A percentile compares a stretch with the other conserved stretches of the same genome.
Conservation (phyloP, 257 asterid genomes). For the Nicotiana benthamiana region DNA sequence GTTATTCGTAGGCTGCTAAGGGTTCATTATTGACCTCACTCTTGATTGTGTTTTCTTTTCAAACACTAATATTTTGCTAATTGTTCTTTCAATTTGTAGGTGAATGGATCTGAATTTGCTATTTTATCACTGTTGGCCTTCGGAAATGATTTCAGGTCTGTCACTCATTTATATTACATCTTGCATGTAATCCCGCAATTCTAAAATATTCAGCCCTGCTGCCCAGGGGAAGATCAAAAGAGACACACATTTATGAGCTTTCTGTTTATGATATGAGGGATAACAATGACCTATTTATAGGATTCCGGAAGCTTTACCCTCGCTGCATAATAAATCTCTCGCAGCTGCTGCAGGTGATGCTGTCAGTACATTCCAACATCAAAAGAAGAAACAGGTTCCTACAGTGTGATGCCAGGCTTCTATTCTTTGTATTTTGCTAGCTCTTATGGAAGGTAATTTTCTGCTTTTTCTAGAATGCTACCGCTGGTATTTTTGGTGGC, state of each 20-base stretch:
- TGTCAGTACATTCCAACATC: constrained; percentile 33
- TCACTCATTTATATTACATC: constrained; percentile 14
- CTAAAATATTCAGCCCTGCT: background rate
- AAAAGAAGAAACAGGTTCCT: constrained; percentile 53
- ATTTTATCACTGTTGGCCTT: constrained; percentile 62
- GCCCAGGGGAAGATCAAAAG: background rate
- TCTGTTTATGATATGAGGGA: background rate
- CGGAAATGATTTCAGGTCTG: constrained; percentile 73
- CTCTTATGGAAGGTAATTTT: constrained; percentile 10
- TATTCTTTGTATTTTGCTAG: constrained; percentile 3
- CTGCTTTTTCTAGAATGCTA: constrained; percentile 35
- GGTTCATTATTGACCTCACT: background rate
- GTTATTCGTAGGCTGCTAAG: background rate
- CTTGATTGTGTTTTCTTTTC: background rate
- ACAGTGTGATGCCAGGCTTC: constrained; percentile 5
- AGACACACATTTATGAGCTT: background rate
- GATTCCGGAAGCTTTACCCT: constrained; percentile 55
- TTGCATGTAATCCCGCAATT: background rate
- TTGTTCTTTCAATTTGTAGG: constrained; percentile 33
- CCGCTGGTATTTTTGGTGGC: constrained; percentile 61
- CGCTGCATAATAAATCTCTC: constrained; percentile 66
- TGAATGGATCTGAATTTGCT: constrained; percentile 73
- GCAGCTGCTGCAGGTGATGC: constrained; percentile 58
- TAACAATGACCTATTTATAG: constrained; percentile 32
- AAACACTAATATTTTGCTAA: background rate